A percentile compares a stretch with the other conserved stretches of the same genome.
Conservation (phyloP, 805 yeast genomes). For the Saturnispora kantuleensis region DNA sequence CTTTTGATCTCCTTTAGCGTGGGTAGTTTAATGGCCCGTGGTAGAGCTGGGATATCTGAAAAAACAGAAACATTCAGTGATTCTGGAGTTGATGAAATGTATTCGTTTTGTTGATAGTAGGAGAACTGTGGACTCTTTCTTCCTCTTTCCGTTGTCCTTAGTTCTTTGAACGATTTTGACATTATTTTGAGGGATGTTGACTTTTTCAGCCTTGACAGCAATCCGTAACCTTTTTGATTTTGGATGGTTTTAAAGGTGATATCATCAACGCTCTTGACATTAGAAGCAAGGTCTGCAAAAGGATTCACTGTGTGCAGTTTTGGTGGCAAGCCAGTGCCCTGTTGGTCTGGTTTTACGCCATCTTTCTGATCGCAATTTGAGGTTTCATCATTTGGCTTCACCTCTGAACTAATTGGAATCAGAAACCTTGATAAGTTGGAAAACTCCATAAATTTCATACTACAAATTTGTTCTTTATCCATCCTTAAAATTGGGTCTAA, state of each 20-base stretch:
- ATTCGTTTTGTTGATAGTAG: not conserved
- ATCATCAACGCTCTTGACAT: too few relatives aligned
- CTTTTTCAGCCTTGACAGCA: not conserved
- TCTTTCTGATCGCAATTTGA: too few relatives aligned
- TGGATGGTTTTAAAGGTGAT: not conserved
- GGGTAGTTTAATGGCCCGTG: not conserved
- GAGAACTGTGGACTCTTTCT: not conserved
- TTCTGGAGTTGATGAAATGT: not conserved
- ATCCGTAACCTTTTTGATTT: not conserved
- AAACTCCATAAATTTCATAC: not conserved
- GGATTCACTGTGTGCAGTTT: too few relatives aligned
- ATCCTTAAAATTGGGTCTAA: too few relatives aligned
- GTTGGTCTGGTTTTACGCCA: too few relatives aligned
- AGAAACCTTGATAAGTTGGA: not conserved
- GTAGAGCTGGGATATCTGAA: not conserved
- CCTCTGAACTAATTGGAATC: too few relatives aligned
- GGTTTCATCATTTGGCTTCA: too few relatives aligned
- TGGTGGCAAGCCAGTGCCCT: not conserved
- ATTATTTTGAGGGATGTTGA: slow-evolving; percentile 1
- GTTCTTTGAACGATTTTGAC: not conserved
- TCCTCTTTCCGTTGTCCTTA: not conserved
- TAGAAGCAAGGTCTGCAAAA: too few relatives aligned
- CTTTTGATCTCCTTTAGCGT: not conserved
- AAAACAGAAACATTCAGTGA: not conserved
- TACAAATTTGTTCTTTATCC: too few relatives aligned